Evolutionary conservation across 2,329 filamentous ascomycete genomes (phyloP).

Genomic region (Cercospora sojina): DNA sequence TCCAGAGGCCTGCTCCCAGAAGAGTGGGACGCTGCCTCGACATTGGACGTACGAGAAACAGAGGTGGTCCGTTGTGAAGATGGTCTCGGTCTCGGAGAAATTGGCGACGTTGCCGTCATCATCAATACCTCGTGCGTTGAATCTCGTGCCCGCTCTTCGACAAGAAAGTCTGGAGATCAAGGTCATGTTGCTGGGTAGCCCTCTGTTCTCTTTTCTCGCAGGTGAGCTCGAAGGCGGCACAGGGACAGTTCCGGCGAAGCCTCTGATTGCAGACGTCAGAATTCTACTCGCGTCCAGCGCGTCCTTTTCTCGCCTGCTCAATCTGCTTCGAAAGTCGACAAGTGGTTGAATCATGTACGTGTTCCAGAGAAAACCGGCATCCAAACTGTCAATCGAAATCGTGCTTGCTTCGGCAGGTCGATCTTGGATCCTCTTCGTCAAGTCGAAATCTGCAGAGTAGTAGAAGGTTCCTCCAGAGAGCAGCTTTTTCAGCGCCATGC

Average conservation of each 20-base stretch:
- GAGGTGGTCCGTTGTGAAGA: conserved; percentile 76
- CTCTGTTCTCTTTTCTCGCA: conserved; percentile 62
- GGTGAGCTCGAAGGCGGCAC: conserved; percentile 76
- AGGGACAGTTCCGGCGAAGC: conserved; percentile 83
- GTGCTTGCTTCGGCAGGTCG: conserved; percentile 59
- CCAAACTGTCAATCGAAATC: conserved; percentile 89
- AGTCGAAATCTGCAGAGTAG: conserved; percentile 96
- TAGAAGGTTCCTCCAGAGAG: conserved; percentile 94
- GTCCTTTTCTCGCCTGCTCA: conserved; percentile 71
- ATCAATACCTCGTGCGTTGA: conserved; percentile 96
- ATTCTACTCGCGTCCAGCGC: conserved; percentile 84
- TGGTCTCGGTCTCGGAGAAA: conserved; percentile 96
- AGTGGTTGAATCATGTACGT: conserved; percentile 96
- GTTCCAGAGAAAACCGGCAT: conserved; percentile 94
- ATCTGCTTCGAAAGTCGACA: conserved; percentile 79
- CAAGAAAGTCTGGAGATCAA: conserved; percentile 91
- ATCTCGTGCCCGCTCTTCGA: conserved; percentile 84
- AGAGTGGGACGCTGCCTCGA: conserved; percentile 88
- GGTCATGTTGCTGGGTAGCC: conserved; percentile 79
- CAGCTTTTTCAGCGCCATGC: conserved; percentile 84
- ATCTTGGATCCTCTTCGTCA: conserved; percentile 90
- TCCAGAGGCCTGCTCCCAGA: conserved; percentile 93
- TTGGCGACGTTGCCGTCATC: conserved; percentile 97
- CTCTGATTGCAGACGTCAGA: conserved; percentile 88
- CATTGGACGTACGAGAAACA: conserved; percentile 94